These are phyloP conservation scores for Stipa capillata DNA, from an alignment of 176 grass and related monocot species.

Conservation along the genomic window DNA sequence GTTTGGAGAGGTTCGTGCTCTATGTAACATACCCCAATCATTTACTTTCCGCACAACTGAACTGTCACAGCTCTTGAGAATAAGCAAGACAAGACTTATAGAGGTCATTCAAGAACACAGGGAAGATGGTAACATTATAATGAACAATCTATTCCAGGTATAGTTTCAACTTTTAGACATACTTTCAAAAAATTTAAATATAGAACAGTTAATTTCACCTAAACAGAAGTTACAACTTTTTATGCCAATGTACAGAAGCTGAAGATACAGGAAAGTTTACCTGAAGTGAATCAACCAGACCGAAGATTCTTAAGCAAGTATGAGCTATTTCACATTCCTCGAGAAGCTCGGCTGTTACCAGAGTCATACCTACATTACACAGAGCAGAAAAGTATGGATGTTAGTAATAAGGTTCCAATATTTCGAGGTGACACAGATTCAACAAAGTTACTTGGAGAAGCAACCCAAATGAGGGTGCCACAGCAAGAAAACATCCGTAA, in stretches of 20 bases:
- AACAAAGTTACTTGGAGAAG: slow-evolving; percentile 12
- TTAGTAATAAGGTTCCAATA: slow-evolving; percentile 7
- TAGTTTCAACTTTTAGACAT: slow-evolving; percentile 3
- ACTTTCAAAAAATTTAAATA: background rate
- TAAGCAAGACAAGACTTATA: slow-evolving; percentile 55
- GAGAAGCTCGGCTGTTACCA: slow-evolving; percentile 10
- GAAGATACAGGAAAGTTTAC: slow-evolving; percentile 31
- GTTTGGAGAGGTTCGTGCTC: slow-evolving; percentile 64
- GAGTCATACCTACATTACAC: background rate
- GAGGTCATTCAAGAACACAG: slow-evolving; percentile 63
- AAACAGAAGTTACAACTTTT: background rate
- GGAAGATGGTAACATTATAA: slow-evolving; percentile 56
- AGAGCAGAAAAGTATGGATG: slow-evolving; percentile 1
- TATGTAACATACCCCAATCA: slow-evolving; percentile 48
- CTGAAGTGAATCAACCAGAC: slow-evolving; percentile 31
- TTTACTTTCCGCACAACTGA: slow-evolving; percentile 66
- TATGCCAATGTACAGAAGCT: slow-evolving; percentile 32
- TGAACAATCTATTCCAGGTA: slow-evolving; percentile 83
- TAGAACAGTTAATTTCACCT: background rate
- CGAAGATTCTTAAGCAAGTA: slow-evolving; percentile 18
- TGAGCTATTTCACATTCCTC: slow-evolving; percentile 26
- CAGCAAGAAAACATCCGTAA: background rate
- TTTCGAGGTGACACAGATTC: slow-evolving; percentile 10
- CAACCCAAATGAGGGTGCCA: too few relatives aligned
- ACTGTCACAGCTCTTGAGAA: slow-evolving; percentile 75